These are phyloP conservation scores for Xylariaceae sp. DNA, from an alignment of 2,329 filamentous ascomycete species.

Conservation along the genomic window DNA sequence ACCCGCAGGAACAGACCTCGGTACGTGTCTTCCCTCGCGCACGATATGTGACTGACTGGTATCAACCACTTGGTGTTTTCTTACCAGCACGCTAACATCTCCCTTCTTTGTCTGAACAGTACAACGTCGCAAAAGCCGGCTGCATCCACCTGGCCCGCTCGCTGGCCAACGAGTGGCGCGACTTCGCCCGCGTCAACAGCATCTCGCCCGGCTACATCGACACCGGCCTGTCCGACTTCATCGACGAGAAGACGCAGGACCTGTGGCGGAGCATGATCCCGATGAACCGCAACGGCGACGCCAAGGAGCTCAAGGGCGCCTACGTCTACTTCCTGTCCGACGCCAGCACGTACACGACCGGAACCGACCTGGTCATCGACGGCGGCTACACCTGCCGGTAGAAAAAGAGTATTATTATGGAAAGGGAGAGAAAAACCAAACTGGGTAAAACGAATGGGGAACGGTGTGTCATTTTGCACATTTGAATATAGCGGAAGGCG, in stretches of 20 bases:
- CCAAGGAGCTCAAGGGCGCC: conserved; percentile 64
- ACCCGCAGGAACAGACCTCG: conserved; percentile 54
- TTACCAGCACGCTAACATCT: no score
- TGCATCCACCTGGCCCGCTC: conserved; percentile 37
- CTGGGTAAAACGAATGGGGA: no score
- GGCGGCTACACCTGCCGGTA: conserved; percentile 52
- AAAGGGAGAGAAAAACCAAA: no score
- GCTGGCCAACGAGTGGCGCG: conserved; percentile 56
- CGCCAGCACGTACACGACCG: conserved; percentile 70
- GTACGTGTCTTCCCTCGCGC: no score
- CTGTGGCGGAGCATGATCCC: conserved; percentile 31
- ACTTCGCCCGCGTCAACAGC: conserved; percentile 56
- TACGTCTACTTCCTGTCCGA: conserved; percentile 73
- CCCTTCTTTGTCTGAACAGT: conserved; percentile 37
- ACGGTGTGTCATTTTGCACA: no score
- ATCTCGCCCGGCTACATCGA: conserved; percentile 58
- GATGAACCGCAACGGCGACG: conserved; percentile 50
- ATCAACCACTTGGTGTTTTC: no score
- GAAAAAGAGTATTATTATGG: background rate
- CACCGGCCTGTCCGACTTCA: conserved; percentile 40
- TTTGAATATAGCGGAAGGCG: no score
- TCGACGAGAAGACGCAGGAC: conserved; percentile 27
- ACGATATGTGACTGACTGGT: no score
- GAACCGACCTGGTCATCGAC: conserved; percentile 64
- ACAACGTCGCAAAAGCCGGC: conserved; percentile 55